These are phyloP conservation scores for Fagus sylvatica DNA, from an alignment of 306 rosid genomes.

Conservation along the genomic window DNA sequence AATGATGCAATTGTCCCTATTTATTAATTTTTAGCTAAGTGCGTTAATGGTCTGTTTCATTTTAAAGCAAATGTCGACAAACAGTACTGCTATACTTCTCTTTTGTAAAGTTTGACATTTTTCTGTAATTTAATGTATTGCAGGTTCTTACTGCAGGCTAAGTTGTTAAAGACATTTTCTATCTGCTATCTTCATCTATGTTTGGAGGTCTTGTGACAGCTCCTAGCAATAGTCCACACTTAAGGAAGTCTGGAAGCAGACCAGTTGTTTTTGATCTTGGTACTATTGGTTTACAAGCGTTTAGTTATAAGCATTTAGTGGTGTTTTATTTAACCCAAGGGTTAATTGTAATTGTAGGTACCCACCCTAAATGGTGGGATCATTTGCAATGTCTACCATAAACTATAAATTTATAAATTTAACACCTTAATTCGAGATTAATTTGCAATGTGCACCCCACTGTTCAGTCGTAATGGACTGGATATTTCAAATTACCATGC, in stretches of 20 bases:
- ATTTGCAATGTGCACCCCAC: no score
- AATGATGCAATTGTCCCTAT: neutral
- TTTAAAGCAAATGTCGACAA: neutral
- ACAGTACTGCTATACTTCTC: neutral
- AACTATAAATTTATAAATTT: no score
- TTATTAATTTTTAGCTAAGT: neutral
- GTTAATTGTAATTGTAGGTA: no score
- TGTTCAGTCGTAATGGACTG: no score
- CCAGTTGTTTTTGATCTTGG: slow-evolving; percentile 78
- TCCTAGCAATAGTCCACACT: slow-evolving; percentile 83
- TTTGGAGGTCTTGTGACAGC: slow-evolving; percentile 61
- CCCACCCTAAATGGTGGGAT: no score
- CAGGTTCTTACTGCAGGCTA: slow-evolving; percentile 32
- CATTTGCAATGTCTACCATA: no score
- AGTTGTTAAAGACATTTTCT: slow-evolving; percentile 24
- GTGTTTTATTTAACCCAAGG: neutral
- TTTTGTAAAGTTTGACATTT: slow-evolving; percentile 4
- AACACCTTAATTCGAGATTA: neutral
- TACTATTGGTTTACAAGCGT: slow-evolving; percentile 27
- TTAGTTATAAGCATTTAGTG: slow-evolving; percentile 8
- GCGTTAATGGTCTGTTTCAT: neutral
- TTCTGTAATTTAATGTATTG: slow-evolving; percentile 28
- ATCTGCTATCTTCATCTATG: slow-evolving; percentile 65
- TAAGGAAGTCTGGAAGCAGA: slow-evolving; percentile 96
- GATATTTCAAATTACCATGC: no score